Base-by-base conservation (phyloP, 2,329 filamentous ascomycete genomes). In the Colletotrichum filicis region DNA sequence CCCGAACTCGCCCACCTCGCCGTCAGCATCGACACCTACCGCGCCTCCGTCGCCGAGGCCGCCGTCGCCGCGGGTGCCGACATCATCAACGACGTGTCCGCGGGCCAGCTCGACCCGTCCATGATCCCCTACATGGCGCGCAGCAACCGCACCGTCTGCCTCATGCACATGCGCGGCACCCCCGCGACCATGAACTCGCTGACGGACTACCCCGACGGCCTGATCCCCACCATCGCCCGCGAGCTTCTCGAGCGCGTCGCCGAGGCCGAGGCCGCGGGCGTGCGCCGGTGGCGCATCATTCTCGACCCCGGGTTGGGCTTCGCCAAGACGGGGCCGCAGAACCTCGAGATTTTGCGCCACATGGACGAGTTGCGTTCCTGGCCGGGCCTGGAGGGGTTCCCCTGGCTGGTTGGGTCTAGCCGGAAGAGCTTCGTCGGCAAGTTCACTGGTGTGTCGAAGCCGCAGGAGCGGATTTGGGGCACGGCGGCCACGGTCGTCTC, bases 271-370 rank as follows among this genome's bases (percentile, higher is more conserved):
- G 88, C 86, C 16, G 95, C 95, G 0, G 97, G 97, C 0, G 90
- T 99, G 56, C 89, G 94, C 4, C 92, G 95, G 61, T 99, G 97
- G 97, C 93, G 96, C 76, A 97, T 99, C 75, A 92, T 98, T 42
- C 90, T 98, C 1, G 97, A 99, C 80, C 97, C 97, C 0, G 97
- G 97, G 0, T 90, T 99, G 37, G 97, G 97, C 0, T 99, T 99
- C 80, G 95, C 97, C 68, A 99, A 99, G 85, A 92, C 90, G 0
- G 87, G 88, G 66, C 86, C 88, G 53, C 95, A 98, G 81, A 98
- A 98, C 81, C 84, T 98, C 2, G 91, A 95, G 77, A 84, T 99
- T 2, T 85, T 99, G 42, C 87, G 93, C 9, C 84, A 90, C 1
- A 83, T 97, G 37, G 86, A 87, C 9, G 89, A 91, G 75, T 84